Base-by-base conservation (phyloP, 2,329 filamentous ascomycete species). In the Parascedosporium putredinis region DNA sequence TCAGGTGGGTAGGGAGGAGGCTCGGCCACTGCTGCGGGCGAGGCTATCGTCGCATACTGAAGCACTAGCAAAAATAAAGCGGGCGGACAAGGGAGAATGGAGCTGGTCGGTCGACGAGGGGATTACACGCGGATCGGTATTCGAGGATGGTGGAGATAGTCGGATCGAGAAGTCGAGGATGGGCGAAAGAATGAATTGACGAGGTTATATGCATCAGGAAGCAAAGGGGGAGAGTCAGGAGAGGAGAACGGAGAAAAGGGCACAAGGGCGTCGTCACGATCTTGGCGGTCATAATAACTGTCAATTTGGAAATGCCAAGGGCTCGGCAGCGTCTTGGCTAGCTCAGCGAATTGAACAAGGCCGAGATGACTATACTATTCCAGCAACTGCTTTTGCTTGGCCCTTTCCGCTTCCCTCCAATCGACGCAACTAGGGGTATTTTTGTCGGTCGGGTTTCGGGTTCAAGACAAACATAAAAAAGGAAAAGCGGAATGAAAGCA, bases 271-370 rank as follows among this genome's bases (percentile, higher is more conserved):
- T 45, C 46, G 45, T 24, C 45, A 34, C 46, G 46, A 48, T 48
- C 46, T 48, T 48, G 46, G 46, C 46, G 46, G 25, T 18, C 46
- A 34, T 36, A 23, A 38, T 38, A 16, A 42, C 38, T 23, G 40
- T 48, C 46, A 48, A 48, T 48, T 48, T 48, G 38, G 38, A 42
- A 31, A 42, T 42, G 38, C 38, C 38, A 42, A 42, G 38, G 38
- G 38, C 38, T 42, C 38, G 38, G 38, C 38, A 22, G 16, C 38
- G 38, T 42, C 38, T 42, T 42, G 38, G 38, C 38, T 42, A 10
- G 18, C 16, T 20, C 38, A 48, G 46, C 31, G 33, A 23, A 47
- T 33, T 33, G 25, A 29, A 20, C n/a, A 48, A 20, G 20, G 20
- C 46, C 31, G 36, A 48, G 33, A 27, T 24, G 36, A 42, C 20